Evolutionary conservation across 441 rosid species (phyloP).

Genomic region (Gossypium trilobum): DNA sequence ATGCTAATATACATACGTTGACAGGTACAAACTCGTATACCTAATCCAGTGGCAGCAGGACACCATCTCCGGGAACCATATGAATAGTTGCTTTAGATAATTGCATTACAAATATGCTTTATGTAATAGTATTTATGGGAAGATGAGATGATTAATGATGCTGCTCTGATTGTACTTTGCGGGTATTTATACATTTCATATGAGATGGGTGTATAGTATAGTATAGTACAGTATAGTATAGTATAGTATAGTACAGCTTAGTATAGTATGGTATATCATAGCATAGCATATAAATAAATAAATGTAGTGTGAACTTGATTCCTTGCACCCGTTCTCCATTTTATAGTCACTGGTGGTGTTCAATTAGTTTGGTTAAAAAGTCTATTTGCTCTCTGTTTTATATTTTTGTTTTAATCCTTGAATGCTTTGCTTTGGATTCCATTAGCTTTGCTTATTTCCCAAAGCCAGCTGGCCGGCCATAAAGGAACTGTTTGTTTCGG

Average conservation of each 20-base stretch:
- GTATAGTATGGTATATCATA: background rate
- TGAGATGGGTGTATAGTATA: background rate
- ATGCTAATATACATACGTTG: background rate
- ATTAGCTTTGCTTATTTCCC: no score
- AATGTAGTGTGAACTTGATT: background rate
- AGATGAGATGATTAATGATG: background rate
- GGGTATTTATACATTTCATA: background rate
- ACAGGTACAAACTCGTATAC: background rate
- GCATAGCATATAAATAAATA: background rate
- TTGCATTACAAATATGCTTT: background rate
- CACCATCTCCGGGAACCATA: background rate
- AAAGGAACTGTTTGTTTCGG: no score
- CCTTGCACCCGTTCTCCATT: no score
- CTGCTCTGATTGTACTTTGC: background rate
- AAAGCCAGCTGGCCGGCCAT: no score
- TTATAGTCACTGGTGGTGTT: no score
- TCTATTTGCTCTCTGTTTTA: no score
- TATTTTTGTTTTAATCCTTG: no score
- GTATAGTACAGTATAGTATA: background rate
- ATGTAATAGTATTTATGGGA: background rate
- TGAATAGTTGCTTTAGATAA: background rate
- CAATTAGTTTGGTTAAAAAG: no score
- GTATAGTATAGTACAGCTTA: background rate
- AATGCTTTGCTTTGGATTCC: no score
- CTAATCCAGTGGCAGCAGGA: background rate